Conservation (phyloP, 2,329 filamentous ascomycete genomes). For the Aspergillus sp. region DNA sequence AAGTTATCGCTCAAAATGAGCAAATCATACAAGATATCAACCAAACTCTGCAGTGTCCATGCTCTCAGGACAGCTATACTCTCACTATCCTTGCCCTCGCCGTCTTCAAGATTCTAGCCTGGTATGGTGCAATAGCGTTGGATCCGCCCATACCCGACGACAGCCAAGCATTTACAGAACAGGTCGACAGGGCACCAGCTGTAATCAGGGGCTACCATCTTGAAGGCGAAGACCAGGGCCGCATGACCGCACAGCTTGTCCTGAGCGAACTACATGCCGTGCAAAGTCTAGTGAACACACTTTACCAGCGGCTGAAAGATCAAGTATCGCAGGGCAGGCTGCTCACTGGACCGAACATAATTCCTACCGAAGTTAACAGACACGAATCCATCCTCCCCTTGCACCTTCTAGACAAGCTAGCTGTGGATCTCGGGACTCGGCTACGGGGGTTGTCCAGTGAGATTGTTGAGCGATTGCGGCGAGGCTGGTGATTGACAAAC, state of each 20-base stretch:
- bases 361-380: no score
- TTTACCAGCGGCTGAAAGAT: not conserved
- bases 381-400: not conserved
- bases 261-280: conserved; percentile 7
- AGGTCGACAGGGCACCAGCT: not conserved
- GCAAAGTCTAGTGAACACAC: conserved; percentile 4
- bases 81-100: not conserved
- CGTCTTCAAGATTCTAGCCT: conserved; percentile 4
- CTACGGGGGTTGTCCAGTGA: not conserved
- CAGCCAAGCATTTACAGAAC: not conserved
- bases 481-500: not conserved
- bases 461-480: conserved; percentile 1
- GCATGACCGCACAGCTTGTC: conserved; percentile 10
- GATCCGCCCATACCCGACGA: not conserved
- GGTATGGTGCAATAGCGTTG: not conserved
- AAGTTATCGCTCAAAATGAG: conserved; percentile 3
- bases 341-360: not conserved
- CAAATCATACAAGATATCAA: not conserved
- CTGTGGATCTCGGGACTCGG: not conserved
- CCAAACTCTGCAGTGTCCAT: not conserved
- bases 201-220: not conserved
- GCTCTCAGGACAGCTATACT: conserved; percentile 5
- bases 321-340: not conserved
- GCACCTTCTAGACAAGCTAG: not conserved
- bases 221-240: not conserved